A percentile compares a stretch with the other conserved stretches of the same genome.
Evolutionary conservation across 805 yeast species (phyloP).

Genomic region (Crinitomyces ghanaensis): DNA sequence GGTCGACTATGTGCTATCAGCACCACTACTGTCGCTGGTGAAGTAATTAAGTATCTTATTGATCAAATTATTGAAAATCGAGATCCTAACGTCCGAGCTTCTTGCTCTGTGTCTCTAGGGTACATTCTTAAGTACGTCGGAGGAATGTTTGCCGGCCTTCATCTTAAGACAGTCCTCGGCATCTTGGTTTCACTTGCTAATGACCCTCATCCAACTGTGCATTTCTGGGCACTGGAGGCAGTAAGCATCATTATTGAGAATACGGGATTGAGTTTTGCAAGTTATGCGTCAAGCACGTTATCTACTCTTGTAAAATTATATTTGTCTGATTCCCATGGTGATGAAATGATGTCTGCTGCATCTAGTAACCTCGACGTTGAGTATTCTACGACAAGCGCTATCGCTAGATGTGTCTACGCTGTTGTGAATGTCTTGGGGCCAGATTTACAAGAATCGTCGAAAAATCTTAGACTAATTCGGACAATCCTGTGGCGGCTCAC

Average conservation of each 20-base stretch:
- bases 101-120: constrained; percentile 40
- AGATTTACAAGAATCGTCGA: constrained; percentile 24
- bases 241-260: constrained; percentile 44
- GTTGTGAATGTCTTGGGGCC: constrained; percentile 51
- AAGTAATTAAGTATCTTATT: constrained; percentile 42
- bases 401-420: constrained; percentile 35
- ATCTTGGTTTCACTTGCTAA: constrained; percentile 47
- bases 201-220: constrained; percentile 83
- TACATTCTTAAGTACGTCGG: constrained; percentile 33
- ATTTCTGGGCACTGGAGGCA: constrained; percentile 58
- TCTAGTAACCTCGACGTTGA: constrained; percentile 41
- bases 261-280: constrained; percentile 36
- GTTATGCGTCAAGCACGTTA: constrained; percentile 35
- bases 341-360: constrained; percentile 31
- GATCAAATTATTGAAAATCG: constrained; percentile 54
- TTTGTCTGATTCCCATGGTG: constrained; percentile 40
- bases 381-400: constrained; percentile 33
- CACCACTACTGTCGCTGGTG: constrained; percentile 22
- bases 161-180: constrained; percentile 38
- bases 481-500: constrained; percentile 27
- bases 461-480: constrained; percentile 15
- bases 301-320: constrained; percentile 30
- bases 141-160: constrained; percentile 27
- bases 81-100: constrained; percentile 55
- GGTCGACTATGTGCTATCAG: constrained; percentile 37